phyloP scores from a whole-genome alignment of 495 filamentous ascomycete genomes.

The Podospora pseudocomata region DNA sequence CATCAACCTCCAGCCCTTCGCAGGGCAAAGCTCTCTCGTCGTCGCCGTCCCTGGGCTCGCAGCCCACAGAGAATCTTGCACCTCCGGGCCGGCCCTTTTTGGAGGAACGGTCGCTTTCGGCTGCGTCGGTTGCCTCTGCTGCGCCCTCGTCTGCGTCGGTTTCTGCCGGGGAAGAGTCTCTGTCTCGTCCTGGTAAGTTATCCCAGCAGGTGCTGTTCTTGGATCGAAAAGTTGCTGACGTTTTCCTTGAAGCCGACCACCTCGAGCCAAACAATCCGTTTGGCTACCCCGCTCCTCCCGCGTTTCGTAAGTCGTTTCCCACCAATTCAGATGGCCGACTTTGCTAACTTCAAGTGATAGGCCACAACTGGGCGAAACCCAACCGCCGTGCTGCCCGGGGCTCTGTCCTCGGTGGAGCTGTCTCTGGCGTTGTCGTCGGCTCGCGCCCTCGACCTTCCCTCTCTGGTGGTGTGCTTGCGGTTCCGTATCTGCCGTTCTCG shows the following conservation, averaged over 20 bases:
- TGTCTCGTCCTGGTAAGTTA: not conserved
- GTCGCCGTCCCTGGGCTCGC: not conserved
- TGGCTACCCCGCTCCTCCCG: conserved; percentile 21
- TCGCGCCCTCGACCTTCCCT: not conserved
- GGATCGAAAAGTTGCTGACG: not conserved
- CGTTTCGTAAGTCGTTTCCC: conserved; percentile 23
- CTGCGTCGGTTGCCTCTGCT: not conserved
- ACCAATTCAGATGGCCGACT: not conserved
- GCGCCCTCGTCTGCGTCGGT: not conserved
- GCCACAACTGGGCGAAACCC: conserved; percentile 2
- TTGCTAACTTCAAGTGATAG: not conserved
- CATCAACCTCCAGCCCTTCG: not conserved
- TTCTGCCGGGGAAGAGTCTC: not conserved
- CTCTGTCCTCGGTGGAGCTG: not conserved
- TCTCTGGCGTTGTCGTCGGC: not conserved
- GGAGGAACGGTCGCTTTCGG: not conserved
- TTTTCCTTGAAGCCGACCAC: conserved; percentile 8
- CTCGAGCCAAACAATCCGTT: conserved; percentile 21
- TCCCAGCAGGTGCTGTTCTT: not conserved
- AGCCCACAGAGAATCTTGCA: not conserved
- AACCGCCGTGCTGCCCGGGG: conserved; percentile 9
- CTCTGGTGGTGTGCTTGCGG: not conserved
- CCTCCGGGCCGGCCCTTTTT: not conserved
- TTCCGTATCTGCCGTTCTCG: not conserved
- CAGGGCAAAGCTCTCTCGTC: not conserved